Percentiles rank a stretch among this genome's conserved stretches.
Evolutionary conservation across 768 basidiomycete genomes (phyloP).

Genomic region (Phlebiopsis gigantea): DNA sequence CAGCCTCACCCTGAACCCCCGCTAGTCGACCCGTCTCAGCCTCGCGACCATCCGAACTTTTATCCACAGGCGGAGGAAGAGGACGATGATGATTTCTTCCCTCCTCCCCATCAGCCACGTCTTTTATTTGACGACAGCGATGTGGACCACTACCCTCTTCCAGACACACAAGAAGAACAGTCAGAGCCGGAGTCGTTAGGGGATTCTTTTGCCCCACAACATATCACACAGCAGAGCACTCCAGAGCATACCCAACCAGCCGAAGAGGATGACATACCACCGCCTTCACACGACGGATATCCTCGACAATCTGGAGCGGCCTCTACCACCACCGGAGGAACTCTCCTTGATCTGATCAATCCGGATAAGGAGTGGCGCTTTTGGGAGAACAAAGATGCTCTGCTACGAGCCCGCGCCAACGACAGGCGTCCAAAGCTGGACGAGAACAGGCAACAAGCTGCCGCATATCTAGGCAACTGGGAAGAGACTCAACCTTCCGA

Average conservation of each 20-base stretch:
- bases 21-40: neutral
- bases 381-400: neutral
- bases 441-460: neutral
- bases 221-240: neutral
- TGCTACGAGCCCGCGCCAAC: neutral
- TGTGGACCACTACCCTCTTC: neutral
- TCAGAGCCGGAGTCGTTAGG: neutral
- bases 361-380: conserved; percentile 24
- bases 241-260: neutral
- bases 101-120: neutral
- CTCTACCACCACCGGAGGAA: conserved; percentile 17
- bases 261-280: neutral
- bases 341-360: conserved; percentile 28
- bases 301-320: neutral
- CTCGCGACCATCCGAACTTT: neutral
- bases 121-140: neutral
- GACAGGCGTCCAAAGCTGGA: neutral
- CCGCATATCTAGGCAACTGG: conserved; percentile 3
- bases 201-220: neutral
- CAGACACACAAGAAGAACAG: neutral
- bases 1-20: neutral
- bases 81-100: neutral
- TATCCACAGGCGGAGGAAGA: neutral
- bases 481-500: conserved; percentile 4
- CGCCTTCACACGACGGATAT: neutral